Evolutionary conservation across 768 basidiomycete genomes (phyloP), one percentile per base, ranked within the genome.

Genomic region (Mrakia hoshinonis): DNA sequence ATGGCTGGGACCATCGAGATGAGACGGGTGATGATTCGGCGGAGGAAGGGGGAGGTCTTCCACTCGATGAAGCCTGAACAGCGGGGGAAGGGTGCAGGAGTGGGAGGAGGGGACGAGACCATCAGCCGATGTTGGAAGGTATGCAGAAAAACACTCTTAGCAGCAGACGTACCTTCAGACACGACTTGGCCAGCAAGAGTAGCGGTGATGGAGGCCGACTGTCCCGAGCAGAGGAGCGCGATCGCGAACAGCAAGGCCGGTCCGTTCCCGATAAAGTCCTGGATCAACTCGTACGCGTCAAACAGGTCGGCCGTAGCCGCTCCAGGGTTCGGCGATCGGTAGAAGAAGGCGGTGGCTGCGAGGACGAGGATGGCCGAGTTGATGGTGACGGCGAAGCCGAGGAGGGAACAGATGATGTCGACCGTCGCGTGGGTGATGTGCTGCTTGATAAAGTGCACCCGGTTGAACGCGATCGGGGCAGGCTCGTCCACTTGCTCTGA

Each of bases 131-230:
- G 9, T 18, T 43, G 7, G 43, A n/a, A n/a, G n/a, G n/a, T n/a
- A n/a, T n/a, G n/a, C n/a, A n/a, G n/a, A n/a, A n/a, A n/a, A n/a
- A n/a, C n/a, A n/a, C n/a, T n/a, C n/a, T n/a, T n/a, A n/a, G n/a
- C n/a, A n/a, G n/a, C 34, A 9, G 48, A 64, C n/a, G 60, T 73
- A 73, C 93, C 92, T 79, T 96, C 92, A 0, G 87, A 87, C 48
- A 97, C 88, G 26, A 90, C 88, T 79, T 96, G 93, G 0, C 92
- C 92, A 0, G 91, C 88, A 15, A 95, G 84, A 0, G 92, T 96
- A 12, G 91, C 92, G 4, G 95, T 88, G 63, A 96, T 84, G 10
- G 89, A 89, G 0, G 94, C 90, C 74, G 90, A 90, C 83, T 96
- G 92, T 2, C 94, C 93, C 2, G 91, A 83, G 43, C 87, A 86